Base-by-base conservation (phyloP, 768 basidiomycete genomes). In the Gloeophyllum trabeum region DNA sequence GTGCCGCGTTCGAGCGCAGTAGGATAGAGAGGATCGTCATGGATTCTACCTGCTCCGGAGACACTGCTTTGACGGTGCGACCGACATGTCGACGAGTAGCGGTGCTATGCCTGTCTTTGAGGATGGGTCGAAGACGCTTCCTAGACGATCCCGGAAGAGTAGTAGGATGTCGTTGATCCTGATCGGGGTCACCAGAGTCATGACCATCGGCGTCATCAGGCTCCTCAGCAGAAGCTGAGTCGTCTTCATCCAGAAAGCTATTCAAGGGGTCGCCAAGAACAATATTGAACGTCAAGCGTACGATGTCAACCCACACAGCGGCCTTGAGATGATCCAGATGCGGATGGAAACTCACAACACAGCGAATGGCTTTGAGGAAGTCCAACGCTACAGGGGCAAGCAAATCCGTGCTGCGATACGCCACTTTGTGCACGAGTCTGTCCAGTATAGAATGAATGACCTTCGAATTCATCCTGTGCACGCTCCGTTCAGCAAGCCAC, bases 251-350 rank as follows among this genome's bases (percentile, higher is more conserved):
- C 35, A 63, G 50, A 7, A 22, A 44, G 54, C 39, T 59, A 57
- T 23, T 70, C 41, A 61, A 70, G 46, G 58, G 54, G 50, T 86
- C 81, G 7, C 71, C 77, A 4, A 97, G 61, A 19, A 92, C 65
- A 4, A 80, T 73, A 50, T 89, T 87, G 64, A 94, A 91, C 28
- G 72, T 74, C 30, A 88, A 61, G 49, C 78, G 73, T 25, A 83
- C 71, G 35, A 90, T 58, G 24, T 61, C 63, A 22, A 79, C 57
- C 94, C 94, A 98, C 24, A 50, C 61, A 1, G 64, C 62, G 25
- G 71, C 63, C 6, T 75, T 75, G 40, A 93, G 53, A 50, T 82
- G 77, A 35, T 93, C 84, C 43, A 93, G 65, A 60, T 97, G 92
- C 2, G 89, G 81, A 2, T 63, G 56, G 58, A 77, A 81, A 43